Base-by-base conservation (phyloP, 371 early-diverging fungal genomes). In the Batkoa obscura region DNA sequence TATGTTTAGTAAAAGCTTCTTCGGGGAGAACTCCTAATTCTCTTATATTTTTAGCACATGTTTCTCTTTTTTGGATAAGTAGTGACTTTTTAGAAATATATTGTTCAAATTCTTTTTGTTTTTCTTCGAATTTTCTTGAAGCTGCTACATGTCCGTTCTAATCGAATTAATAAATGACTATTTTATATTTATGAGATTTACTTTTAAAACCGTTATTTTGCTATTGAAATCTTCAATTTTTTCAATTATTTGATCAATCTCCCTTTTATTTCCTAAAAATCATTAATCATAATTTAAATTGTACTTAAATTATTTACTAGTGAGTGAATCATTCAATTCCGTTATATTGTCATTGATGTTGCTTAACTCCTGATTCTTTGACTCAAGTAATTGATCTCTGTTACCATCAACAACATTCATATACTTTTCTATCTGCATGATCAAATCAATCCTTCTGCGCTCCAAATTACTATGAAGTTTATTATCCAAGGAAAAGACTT, bases 11-110 rank as follows among this genome's bases (percentile, higher is more conserved):
- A 65, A 86, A 86, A 0, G 90, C 92, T 59, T 92, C 97, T 30
- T 93, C 94, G n/a, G 95, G 97, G 33, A 94, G 71, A 3, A 91
- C 88, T 56, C 98, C 98, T 5, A 97, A 73, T 30, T 93, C 94
- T 34, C 95, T 84, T 60, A 94, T 90, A 59, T 84, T 87, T 57
- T 78, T 71, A 43, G 70, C 75, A 62, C 84, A 85, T 60, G 88
- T 89, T 55, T 92, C 90, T 65, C 90, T 90, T 68, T 84, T 81
- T 56, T 85, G 82, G 36, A 79, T 60, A 34, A 90, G 68, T 48
- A 90, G 64, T 43, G 80, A 75, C 53, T 85, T 72, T 59, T 83
- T 81, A 17, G 87, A 72, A 43, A 89, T 63, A 63, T 83, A 88
- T 50, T 80, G 77, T 55, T 87, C 86, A 15, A 84, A 65, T 43